Conservation (phyloP, 2,329 filamentous ascomycete genomes). For the Colletotrichum tropicale region DNA sequence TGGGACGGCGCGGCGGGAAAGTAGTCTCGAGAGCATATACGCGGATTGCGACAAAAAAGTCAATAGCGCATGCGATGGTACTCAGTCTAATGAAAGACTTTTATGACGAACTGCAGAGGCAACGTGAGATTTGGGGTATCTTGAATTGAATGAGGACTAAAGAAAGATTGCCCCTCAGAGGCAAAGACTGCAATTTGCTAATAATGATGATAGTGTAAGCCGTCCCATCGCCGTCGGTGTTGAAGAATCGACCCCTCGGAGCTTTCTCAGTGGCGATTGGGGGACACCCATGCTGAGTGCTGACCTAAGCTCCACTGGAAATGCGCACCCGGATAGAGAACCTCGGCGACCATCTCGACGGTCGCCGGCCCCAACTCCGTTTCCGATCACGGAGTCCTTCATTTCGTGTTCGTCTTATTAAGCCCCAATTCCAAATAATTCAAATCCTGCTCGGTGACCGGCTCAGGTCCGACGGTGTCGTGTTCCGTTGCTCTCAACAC, state of each 20-base stretch:
- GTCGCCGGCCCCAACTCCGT: background rate
- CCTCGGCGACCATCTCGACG: background rate
- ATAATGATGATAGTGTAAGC: conserved; percentile 6
- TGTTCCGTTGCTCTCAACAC: background rate
- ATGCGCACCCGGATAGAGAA: conserved; percentile 11
- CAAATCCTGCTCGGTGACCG: background rate
- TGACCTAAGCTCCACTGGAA: conserved; percentile 11
- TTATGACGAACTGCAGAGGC: background rate
- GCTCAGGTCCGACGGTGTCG: background rate
- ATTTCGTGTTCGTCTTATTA: background rate
- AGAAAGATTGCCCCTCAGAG: background rate
- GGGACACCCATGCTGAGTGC: conserved; percentile 12
- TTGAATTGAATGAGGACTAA: background rate
- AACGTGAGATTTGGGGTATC: background rate
- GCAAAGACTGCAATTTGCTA: conserved; percentile 1
- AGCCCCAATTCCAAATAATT: background rate
- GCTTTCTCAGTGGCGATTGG: background rate
- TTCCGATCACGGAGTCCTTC: background rate
- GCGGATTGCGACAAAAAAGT: background rate
- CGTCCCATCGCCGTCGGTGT: background rate
- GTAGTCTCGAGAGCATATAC: conserved; percentile 36
- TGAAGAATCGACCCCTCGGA: background rate
- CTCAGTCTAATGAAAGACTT: background rate
- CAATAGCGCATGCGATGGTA: background rate
- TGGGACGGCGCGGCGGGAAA: conserved; percentile 32